Evolutionary conservation across 441 rosid genomes (phyloP).

Genomic region (Gossypium davidsonii): DNA sequence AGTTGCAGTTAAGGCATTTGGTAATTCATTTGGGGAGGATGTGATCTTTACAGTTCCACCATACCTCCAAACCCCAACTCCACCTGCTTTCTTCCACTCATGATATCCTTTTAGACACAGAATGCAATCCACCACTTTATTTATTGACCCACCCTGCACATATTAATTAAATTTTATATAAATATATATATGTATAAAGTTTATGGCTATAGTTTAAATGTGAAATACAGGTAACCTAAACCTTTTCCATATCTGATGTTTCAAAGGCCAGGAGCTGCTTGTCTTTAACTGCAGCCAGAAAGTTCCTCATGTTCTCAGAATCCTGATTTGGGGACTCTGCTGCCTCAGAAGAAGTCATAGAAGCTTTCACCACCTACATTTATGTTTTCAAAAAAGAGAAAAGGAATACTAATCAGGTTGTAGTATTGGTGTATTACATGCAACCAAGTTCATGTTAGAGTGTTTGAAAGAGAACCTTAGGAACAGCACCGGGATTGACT

Average conservation of each 20-base stretch:
- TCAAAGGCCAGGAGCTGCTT: constrained; percentile 93
- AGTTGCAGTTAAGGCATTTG: constrained; percentile 46
- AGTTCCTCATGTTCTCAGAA: constrained; percentile 86
- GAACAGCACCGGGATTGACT: constrained; percentile 89
- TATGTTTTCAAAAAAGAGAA: not conserved
- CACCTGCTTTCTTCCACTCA: constrained; percentile 94
- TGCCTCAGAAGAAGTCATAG: constrained; percentile 42
- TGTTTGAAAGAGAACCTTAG: constrained; percentile 43
- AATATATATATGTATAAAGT: not conserved
- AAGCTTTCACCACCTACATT: constrained; percentile 69
- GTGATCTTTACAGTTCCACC: constrained; percentile 93
- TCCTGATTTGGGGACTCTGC: constrained; percentile 83
- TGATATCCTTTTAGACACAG: constrained; percentile 91
- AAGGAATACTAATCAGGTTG: not conserved
- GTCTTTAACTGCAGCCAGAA: constrained; percentile 72
- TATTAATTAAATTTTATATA: not conserved
- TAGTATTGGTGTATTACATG: not conserved
- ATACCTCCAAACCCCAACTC: constrained; percentile 88
- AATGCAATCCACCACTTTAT: constrained; percentile 90
- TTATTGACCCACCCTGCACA: constrained; percentile 79
- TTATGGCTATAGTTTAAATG: not conserved
- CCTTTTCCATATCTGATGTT: constrained; percentile 89
- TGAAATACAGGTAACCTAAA: constrained; percentile 10
- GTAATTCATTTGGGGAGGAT: constrained; percentile 59
- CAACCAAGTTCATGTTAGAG: not conserved